Base-by-base conservation (phyloP, 768 basidiomycete species). In the Megacollybia marginata region DNA sequence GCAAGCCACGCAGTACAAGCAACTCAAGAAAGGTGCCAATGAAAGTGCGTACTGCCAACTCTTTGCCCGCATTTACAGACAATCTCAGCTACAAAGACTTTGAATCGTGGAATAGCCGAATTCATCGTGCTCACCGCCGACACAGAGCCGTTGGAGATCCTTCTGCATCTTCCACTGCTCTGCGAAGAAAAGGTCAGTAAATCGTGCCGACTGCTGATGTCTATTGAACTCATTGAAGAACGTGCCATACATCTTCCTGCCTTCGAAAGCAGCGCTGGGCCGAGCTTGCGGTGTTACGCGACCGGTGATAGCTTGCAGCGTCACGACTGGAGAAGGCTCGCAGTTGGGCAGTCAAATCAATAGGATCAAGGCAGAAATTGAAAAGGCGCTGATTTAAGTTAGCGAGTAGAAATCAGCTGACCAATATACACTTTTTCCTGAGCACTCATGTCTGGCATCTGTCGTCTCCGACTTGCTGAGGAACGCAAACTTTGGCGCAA, bases 401-500 rank as follows among this genome's bases (percentile, higher is more conserved):
- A 28, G 23, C 23, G 4, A 28, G 23, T 28, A 28, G 23, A 28
- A 6, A 28, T 28, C 23, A 28, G 23, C 23, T 28, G 23, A 28
- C 23, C 23, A 28, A 28, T 28, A 28, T 28, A 28, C 23, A 28
- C 23, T 28, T 28, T 28, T 6, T 28, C 23, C 6, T 28, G 23
- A 28, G 23, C 23, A 28, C 23, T 28, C 23, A 91, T 92, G 91
- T 85, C 91, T 47, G 92, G 92, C 53, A 95, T 97, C 55, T 94
- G 92, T 66, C 82, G 92, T 66, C 83, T 88, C 33, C 85, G 96
- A 60, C 76, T 99, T 13, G 81, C 92, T 28, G 96, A 98, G 68
- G 96, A 99, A 69, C 83, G 96, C 61, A 99, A 99, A 70, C 91
- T 94, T 61, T 99, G 96, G 96, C 72, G 96, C 52, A 98, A 94